A percentile compares a stretch with the other conserved stretches of the same genome.
These are phyloP conservation scores for Sextonia rubra DNA, from an alignment of 164 flowering plant genomes.

Conservation along the genomic window DNA sequence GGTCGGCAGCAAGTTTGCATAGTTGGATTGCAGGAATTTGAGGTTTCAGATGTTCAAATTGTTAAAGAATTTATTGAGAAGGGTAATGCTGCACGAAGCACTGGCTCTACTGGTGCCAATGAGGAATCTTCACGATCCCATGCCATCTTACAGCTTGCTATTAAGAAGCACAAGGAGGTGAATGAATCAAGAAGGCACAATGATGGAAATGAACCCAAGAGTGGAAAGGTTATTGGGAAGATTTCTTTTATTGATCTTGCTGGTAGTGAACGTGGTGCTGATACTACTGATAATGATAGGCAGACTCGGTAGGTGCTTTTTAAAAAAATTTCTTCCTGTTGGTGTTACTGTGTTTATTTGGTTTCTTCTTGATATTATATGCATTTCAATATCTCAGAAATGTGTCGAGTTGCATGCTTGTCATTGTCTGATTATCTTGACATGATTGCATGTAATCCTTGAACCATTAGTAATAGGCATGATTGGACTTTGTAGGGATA, in stretches of 20 bases:
- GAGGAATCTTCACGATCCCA: conserved; percentile 99
- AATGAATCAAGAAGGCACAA: conserved; percentile 68
- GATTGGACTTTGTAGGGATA: neutral
- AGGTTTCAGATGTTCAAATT: conserved; percentile 92
- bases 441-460: neutral
- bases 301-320: conserved; percentile 66
- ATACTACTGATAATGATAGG: conserved; percentile 95
- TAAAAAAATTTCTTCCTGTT: neutral
- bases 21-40: conserved; percentile 98
- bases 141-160: conserved; percentile 87
- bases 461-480: neutral
- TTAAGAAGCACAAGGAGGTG: conserved; percentile 79
- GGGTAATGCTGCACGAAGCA: conserved; percentile 95
- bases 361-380: neutral
- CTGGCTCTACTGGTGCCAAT: conserved; percentile 99
- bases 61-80: conserved; percentile 93
- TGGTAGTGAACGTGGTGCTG: conserved; percentile 99
- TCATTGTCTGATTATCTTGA: neutral
- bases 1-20: conserved; percentile 98
- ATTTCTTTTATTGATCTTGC: conserved; percentile 98
- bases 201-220: conserved; percentile 62
- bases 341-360: neutral
- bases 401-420: neutral
- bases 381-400: neutral
- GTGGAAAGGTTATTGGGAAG: conserved; percentile 83